phyloP scores from a whole-genome alignment of 129 eudicot species.

The Erigeron canadensis region DNA sequence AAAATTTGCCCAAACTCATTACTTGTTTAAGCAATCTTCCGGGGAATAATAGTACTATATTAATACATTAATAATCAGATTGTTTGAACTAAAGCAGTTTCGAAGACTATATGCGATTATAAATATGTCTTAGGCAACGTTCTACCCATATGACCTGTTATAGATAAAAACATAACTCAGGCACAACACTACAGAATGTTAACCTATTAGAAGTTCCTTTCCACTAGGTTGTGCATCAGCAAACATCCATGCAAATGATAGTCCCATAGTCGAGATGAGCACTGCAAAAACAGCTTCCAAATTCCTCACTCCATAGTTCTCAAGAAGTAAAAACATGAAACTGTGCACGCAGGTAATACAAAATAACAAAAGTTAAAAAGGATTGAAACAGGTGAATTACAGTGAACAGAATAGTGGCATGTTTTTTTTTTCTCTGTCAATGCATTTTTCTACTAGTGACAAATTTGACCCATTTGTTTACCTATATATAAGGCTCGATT shows the following conservation, averaged over 20 bases:
- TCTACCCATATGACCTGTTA: not conserved
- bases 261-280: slow-evolving; percentile 86
- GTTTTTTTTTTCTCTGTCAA: not conserved
- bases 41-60: too few relatives aligned
- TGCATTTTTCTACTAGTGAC: not conserved
- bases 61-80: not conserved
- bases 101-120: not conserved
- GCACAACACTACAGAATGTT: not conserved
- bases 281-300: slow-evolving; percentile 96
- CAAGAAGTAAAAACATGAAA: slow-evolving; percentile 85
- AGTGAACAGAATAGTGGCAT: not conserved
- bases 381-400: not conserved
- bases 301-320: slow-evolving; percentile 96
- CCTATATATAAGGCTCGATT: not conserved
- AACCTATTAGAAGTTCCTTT: slow-evolving; percentile 79
- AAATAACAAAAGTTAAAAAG: not conserved
- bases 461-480: not conserved
- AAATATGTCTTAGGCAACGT: not conserved
- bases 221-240: slow-evolving; percentile 82
- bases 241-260: slow-evolving; percentile 96
- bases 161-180: not conserved
- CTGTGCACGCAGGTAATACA: slow-evolving; percentile 42
- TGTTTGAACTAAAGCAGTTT: not conserved
- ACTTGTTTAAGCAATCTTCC: not conserved
- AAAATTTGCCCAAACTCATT: not conserved